Base-by-base conservation (phyloP, 73 alveolate species). In the Blepharisma stoltei region DNA sequence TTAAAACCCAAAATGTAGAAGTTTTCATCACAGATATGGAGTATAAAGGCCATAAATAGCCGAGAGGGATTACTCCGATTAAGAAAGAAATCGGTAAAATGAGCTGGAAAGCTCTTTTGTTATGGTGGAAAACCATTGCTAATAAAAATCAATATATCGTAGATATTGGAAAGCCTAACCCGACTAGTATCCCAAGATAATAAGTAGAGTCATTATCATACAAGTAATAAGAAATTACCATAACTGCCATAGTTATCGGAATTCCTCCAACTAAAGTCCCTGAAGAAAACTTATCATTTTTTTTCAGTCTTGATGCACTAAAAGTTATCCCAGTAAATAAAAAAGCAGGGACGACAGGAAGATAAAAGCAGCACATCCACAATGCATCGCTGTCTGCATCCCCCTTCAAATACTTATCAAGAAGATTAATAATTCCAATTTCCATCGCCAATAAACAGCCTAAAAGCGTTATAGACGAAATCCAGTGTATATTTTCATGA, bases 271-370 rank as follows among this genome's bases (percentile, higher is more conserved):
- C 49, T 8, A 60, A 8, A 8, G 46, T n/a, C 18, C 14, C 14
- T 14, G 23, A 14, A 2, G 23, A 20, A 25, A n/a, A 25, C 5
- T 60, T 60, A 60, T 60, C 73, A 25, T 25, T 14, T 2, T 14
- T 60, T n/a, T 18, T 25, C 23, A 60, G 73, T 20, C 18, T 20
- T 18, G 73, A 60, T 60, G 73, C 37, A 4, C 73, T 60, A 25
- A 60, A 60, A 0, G 5, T 9, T 25, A 25, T 60, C 23, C 73
- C 73, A 9, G 18, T 9, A 60, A 60, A 60, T 38, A 60, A 14
- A 25, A 60, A 60, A 18, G 3, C 2, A 8, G 73, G 73, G 45
- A 60, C 46, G 5, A 25, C 73, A 25, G 23, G 14, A 5, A 25
- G 14, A 60, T 60, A 60, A 60, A 60, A 60, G 46, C 37, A n/a